Base-by-base conservation (phyloP, 2,329 filamentous ascomycete species). In the Sporothrix pallida region DNA sequence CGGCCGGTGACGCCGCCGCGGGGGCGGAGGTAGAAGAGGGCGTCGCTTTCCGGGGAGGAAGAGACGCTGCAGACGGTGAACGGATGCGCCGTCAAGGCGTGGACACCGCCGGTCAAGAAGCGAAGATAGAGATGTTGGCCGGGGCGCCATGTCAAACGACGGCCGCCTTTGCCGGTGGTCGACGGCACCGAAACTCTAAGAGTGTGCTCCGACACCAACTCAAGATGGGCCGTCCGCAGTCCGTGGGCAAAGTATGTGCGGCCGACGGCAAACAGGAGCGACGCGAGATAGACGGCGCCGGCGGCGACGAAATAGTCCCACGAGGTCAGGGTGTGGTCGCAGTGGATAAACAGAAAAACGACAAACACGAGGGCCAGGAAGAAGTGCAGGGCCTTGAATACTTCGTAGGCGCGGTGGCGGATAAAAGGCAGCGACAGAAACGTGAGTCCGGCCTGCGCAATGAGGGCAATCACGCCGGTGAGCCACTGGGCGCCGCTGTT, bases 241-340 rank as follows among this genome's bases (percentile, higher is more conserved):
- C 87, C 87, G 76, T 88, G 82, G 74, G 86, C 82, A 71, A 89
- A 82, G 72, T 81, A 84, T 1, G 85, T 87, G 15, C 83, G 81
- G 62, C 84, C 80, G 74, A 84, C 82, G 0, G 84, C 79, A 73
- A 85, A 85, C 8, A 85, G 75, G 75, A 84, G 84, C 54, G 82
- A 85, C 2, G 85, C 76, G 0, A 85, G 77, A 78, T 89, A 90
- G 7, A 90, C 76, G 0, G 84, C 83, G 9, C 81, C 87, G 0
- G 86, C 84, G 1, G 86, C 88, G 75, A 91, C 86, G 78, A 90
- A 90, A 78, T 90, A 90, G 80, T 90, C 86, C 86, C 86, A 89
- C 1, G 87, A 88, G 1, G 85, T 84, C 13, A 90, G 81, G 0
- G 81, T 83, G 78, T 84, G 86, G 78, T 87, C 84, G 78, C 88